Evolutionary conservation across 2,329 filamentous ascomycete genomes (phyloP), one percentile per base, ranked within the genome.

Genomic region (Pleoardoris graminearum): DNA sequence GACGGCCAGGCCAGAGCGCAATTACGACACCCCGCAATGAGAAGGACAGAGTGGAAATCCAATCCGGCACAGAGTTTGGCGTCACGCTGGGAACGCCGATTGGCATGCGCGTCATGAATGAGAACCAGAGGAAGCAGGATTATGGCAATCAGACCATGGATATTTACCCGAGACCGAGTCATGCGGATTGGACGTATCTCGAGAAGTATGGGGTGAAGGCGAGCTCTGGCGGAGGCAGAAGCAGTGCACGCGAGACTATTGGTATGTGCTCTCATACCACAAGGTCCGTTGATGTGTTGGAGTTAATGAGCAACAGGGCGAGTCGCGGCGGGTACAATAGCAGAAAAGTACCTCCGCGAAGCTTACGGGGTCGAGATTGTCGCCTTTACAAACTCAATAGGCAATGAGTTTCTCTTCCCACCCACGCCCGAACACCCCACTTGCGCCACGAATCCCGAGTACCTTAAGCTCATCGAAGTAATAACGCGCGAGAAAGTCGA

Each of bases 201-300:
- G 90, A 96, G 75, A 97, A 97, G 79, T 99, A 99, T 74, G 93
- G 93, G 51, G 86, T 95, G 63, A 95, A 95, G 80, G 91, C 94
- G 32, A 90, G 85, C 72, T 91, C 87, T 56, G 93, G 94, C 53
- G 93, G 94, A 63, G 93, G 94, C 48, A 84, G 94, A 57, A 92
- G 88, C 72, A 92, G 88, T 72, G 94, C 94, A n/a, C 82, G 93
- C 60, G 93, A 97, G 81, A 97, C 93, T 10, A 96, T 97, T 70
- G 91, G 88, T 83, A 70, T 49, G 66, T 50, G 33, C 23, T 10
- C 11, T 7, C 41, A 14, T 17, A 36, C 17, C 21, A 17, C 25
- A 21, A n/a, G 39, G 25, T 43, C 53, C 11, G 7, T 27, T n/a
- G 10, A 11, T 14, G 10, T 7, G 23, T 30, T 30, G 2, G 17